Base-by-base conservation (phyloP, 768 basidiomycete genomes). In the Agaricus blazei region DNA sequence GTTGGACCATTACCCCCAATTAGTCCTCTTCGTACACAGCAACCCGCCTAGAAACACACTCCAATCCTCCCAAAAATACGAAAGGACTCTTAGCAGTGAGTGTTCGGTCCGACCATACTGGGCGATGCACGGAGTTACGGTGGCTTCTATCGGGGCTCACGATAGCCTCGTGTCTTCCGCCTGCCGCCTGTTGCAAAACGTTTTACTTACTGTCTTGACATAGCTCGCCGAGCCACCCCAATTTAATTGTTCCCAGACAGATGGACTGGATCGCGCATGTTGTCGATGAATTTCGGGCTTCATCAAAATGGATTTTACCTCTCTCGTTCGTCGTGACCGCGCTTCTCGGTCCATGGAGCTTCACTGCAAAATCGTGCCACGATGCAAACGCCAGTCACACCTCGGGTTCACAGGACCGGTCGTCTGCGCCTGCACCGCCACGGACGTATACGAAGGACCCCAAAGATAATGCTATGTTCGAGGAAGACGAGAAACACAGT, bases 301-400 rank as follows among this genome's bases (percentile, higher is more conserved):
- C 54, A 15, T 42, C 48, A 19, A 41, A 23, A 3, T 55, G 47
- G 54, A 48, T 55, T 23, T 23, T 55, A 2, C 54, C 54, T 3
- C 26, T 55, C 9, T 48, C 54, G 24, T 28, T 55, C 4, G 11
- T 48, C 38, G 36, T 44, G 9, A 55, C 47, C 6, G 37, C 27
- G 9, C 14, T 49, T 3, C n/a, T 48, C 27, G 41, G 47, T 37
- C 40, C 11, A 14, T 48, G 29, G 27, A 29, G 46, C 6, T 48
- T 48, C 15, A n/a, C 14, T 6, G 7, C 40, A 12, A 9, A 41
- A 5, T 41, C 40, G 9, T 4, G 12, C 40, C 19, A 34, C 7
- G 27, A 37, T 31, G n/a, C 34, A 37, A 19, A 7, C 29, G 11
- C 9, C 14, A 49, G 5, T 12, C 11, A 23, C 23, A n/a, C 48